These are phyloP conservation scores for Fraxinus quadrangulata DNA, from an alignment of 257 asterid genomes.

Conservation along the genomic window DNA sequence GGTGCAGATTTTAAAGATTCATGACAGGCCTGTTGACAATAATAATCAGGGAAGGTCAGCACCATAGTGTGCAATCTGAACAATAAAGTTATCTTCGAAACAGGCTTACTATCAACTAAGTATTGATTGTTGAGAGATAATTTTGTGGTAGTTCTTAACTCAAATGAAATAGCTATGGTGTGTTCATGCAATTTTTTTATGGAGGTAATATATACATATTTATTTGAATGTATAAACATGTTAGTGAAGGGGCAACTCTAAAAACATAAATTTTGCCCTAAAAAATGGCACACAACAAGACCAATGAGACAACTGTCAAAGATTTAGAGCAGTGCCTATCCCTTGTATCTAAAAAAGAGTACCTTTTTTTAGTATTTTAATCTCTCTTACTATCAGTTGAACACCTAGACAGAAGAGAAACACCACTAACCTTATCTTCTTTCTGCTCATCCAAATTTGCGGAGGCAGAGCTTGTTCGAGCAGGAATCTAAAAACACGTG, in stretches of 20 bases:
- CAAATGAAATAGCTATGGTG: neutral
- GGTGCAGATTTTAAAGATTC: constrained; percentile 50
- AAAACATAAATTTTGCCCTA: neutral
- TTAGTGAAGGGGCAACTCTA: neutral
- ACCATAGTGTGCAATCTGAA: constrained; percentile 1
- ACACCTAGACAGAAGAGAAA: constrained; percentile 13
- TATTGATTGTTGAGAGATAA: neutral
- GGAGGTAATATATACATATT: neutral
- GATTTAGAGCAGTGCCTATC: constrained; percentile 1
- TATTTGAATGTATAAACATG: neutral
- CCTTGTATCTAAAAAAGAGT: neutral
- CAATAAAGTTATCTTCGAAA: neutral
- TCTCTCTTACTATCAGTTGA: neutral
- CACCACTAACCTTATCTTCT: constrained; percentile 67
- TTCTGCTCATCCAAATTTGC: constrained; percentile 94
- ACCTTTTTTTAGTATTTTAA: constrained; percentile 1
- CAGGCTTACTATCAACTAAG: neutral
- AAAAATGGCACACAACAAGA: constrained; percentile 1
- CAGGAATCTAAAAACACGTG: constrained; percentile 39
- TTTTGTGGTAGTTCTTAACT: neutral
- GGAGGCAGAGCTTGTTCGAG: constrained; percentile 93
- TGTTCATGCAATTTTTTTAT: neutral
- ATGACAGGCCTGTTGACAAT: constrained; percentile 56
- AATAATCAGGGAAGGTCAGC: constrained; percentile 11
- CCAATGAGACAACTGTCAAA: neutral